Conservation (phyloP, 2,329 filamentous ascomycete species). For the Pezicula neosporulosa region DNA sequence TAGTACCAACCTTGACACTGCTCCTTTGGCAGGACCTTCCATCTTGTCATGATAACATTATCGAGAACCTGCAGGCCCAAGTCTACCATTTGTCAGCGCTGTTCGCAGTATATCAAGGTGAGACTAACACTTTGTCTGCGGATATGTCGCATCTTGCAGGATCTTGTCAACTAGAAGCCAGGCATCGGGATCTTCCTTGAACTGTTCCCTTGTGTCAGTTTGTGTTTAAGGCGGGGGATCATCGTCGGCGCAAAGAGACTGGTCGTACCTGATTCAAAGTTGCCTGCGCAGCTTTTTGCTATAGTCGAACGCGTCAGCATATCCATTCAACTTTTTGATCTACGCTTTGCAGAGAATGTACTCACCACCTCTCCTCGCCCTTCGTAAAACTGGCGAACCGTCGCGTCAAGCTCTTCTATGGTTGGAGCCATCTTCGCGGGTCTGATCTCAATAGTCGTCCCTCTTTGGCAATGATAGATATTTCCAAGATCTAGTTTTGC, state of each 20-base stretch:
- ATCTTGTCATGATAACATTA: conserved; percentile 97
- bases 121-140: conserved; percentile 89
- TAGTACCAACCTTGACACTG: conserved; percentile 77
- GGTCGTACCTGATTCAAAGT: conserved; percentile 81
- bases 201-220: conserved; percentile 50
- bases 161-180: conserved; percentile 98
- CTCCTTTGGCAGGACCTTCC: conserved; percentile 95
- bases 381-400: conserved; percentile 96
- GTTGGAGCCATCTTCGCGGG: conserved; percentile 58
- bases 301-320: conserved; percentile 37
- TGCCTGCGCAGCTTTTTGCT: conserved; percentile 97
- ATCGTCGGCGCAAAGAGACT: conserved; percentile 14
- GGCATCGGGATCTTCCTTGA: conserved; percentile 97
- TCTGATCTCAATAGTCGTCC: conserved; percentile 20
- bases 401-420: conserved; percentile 93
- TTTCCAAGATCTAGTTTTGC: conserved; percentile 8
- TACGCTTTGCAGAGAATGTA: conserved; percentile 16
- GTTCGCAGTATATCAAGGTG: background rate
- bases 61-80: conserved; percentile 94
- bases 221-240: conserved; percentile 1
- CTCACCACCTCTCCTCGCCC: conserved; percentile 88
- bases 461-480: conserved; percentile 20
- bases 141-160: conserved; percentile 85
- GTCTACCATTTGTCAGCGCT: conserved; percentile 49
- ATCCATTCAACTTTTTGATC: conserved; percentile 5